phyloP scores from a whole-genome alignment of 208 protist species.

The Crithidia sp. region DNA sequence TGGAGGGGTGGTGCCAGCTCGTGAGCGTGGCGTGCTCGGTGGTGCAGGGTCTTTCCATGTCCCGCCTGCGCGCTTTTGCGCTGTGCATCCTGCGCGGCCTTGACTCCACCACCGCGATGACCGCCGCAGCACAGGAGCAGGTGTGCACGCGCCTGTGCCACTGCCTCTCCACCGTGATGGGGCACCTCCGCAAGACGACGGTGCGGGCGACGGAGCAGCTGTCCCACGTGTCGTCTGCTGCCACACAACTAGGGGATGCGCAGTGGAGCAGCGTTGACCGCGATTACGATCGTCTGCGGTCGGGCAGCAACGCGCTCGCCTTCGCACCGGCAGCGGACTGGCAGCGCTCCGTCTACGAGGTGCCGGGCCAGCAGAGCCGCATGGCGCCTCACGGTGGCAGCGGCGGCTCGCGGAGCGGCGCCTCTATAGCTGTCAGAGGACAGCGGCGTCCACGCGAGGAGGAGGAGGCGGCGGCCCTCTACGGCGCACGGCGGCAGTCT shows the following conservation, averaged over 20 bases:
- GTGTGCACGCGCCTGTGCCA: constrained; percentile 59
- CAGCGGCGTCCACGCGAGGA: constrained; percentile 26
- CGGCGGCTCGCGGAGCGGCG: too few species aligned
- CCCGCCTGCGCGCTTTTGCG: constrained; percentile 54
- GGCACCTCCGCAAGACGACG: constrained; percentile 39
- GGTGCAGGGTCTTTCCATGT: constrained; percentile 40
- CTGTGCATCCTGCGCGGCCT: constrained; percentile 49
- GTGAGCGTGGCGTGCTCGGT: constrained; percentile 54
- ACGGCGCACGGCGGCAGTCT: not conserved
- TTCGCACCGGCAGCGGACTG: too few species aligned
- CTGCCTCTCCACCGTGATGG: constrained; percentile 68
- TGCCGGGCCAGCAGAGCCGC: too few species aligned
- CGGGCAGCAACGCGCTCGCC: not conserved
- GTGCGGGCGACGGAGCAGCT: not conserved
- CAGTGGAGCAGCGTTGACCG: not conserved
- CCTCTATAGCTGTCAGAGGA: not conserved
- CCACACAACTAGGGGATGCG: not conserved
- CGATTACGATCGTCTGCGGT: not conserved
- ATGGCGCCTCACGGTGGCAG: too few species aligned
- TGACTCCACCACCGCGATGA: constrained; percentile 59
- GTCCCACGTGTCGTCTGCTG: not conserved
- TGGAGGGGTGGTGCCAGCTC: constrained; percentile 80
- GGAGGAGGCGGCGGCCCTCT: not conserved
- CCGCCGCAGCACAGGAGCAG: constrained; percentile 81
- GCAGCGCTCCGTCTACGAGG: too few species aligned